Percentiles rank a stretch among this genome's conserved stretches.
Evolutionary conservation across 176 grass and related monocot genomes (phyloP).

Genomic region (Saccharum spontaneum): DNA sequence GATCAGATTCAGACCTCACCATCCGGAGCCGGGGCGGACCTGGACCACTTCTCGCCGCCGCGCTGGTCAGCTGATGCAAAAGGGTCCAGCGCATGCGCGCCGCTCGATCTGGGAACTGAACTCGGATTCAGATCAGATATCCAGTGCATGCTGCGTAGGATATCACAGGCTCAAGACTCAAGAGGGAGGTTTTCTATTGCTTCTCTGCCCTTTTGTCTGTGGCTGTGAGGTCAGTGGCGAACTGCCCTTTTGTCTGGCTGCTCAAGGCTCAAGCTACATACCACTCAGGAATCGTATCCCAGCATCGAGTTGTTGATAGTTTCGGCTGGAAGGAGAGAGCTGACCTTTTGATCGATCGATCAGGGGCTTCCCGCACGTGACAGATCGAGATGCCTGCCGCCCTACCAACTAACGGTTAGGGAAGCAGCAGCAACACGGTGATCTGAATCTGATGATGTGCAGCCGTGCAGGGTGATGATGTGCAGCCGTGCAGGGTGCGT

Average conservation of each 20-base stretch:
- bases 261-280: neutral
- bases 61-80: too few species aligned
- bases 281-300: neutral
- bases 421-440: too few species aligned
- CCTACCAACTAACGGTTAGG: too few species aligned
- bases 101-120: neutral
- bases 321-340: conserved; percentile 4
- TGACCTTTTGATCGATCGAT: conserved; percentile 15
- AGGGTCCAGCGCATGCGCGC: too few species aligned
- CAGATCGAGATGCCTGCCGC: too few species aligned
- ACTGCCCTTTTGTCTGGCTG: neutral
- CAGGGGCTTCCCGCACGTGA: neutral
- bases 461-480: too few species aligned
- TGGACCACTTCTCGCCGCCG: too few species aligned
- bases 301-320: neutral
- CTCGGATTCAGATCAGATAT: neutral
- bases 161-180: neutral
- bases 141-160: neutral
- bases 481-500: too few species aligned
- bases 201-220: neutral
- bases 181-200: conserved; percentile 6
- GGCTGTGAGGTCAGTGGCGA: neutral
- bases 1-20: neutral
- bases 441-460: too few species aligned
- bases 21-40: too few species aligned